Evolutionary conservation across 164 flowering plant species (phyloP), one percentile per base, ranked within the genome.

Genomic region (Platanus orientalis): DNA sequence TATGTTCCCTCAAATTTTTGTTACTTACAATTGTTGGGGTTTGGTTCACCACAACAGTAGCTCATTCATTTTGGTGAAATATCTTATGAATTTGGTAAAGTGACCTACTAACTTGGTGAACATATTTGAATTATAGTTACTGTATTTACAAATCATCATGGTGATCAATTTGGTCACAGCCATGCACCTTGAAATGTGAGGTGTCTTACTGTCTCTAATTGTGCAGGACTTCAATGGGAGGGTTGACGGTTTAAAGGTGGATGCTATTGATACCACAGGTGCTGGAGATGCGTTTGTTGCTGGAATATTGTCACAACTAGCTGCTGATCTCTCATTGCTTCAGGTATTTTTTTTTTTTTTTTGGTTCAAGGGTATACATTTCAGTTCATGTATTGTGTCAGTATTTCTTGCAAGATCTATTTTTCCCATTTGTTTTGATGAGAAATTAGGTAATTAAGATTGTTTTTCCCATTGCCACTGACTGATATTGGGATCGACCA

Each of bases 211-310:
- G n/a, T n/a, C n/a, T n/a, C n/a, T 40, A 16, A 13, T 58, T 47
- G 61, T 72, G 23, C 80, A 93, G 98, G 87, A 84, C 5, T 90
- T 94, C 64, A 86, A 60, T 67, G 98, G 98, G 48, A 79, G 93
- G 71, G 91, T 86, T 6, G 54, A 65, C 32, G 97, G 96, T 54
- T 39, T 94, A 48, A 84, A 80, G 64, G 98, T 87, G 69, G 83
- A 90, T 52, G 82, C 86, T 40, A 84, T 94, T n/a, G 98, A 94
- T 70, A 85, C 95, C 7, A 94, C 98, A 30, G 98, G 98, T 51
- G 98, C 98, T 25, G 97, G 98, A 26, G 97, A 94, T 83, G 97
- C 98, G 47, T 94, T 94, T 76, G 95, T 90, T 10, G 98, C 96
- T 55, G 98, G 98, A 73, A 78, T 85, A 30, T 70, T 90, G 45